These are phyloP conservation scores for Zangia roseola DNA, from an alignment of 768 basidiomycete genomes.

Conservation along the genomic window DNA sequence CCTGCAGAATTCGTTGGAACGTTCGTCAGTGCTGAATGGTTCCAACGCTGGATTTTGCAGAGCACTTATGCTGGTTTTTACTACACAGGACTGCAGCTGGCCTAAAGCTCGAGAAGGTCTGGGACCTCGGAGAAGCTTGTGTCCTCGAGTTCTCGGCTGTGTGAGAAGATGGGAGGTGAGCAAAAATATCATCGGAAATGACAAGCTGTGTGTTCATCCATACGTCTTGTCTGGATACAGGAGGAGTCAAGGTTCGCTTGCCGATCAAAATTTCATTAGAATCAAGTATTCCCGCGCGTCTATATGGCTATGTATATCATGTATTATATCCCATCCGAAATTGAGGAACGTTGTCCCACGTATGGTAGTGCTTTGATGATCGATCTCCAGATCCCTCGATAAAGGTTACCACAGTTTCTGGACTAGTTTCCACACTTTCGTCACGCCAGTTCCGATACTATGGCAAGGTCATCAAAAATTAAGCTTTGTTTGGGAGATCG, in stretches of 20 bases:
- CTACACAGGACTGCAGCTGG: slow-evolving; percentile 21
- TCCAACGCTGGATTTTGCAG: not conserved
- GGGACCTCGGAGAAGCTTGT: slow-evolving; percentile 29
- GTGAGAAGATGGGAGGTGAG: slow-evolving; percentile 4
- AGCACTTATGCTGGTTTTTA: not conserved
- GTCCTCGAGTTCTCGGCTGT: slow-evolving; percentile 26
- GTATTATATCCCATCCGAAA: not conserved
- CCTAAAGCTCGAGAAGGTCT: slow-evolving; percentile 31
- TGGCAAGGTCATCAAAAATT: not conserved
- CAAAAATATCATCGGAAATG: not conserved
- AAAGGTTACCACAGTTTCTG: slow-evolving; percentile 28
- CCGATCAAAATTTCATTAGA: not conserved
- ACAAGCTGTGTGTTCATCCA: slow-evolving; percentile 16
- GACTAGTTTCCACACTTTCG: slow-evolving; percentile 70
- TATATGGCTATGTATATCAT: not conserved
- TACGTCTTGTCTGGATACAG: slow-evolving; percentile 3
- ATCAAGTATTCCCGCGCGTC: not conserved
- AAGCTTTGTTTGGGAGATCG: not conserved
- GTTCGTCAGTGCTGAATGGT: slow-evolving; percentile 26
- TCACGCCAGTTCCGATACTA: slow-evolving; percentile 73
- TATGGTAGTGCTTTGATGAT: not conserved
- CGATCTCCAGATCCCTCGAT: not conserved
- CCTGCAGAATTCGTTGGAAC: slow-evolving; percentile 26
- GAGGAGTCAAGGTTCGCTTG: not conserved
- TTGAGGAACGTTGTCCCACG: not conserved